phyloP scores from a whole-genome alignment of 2,329 filamentous ascomycete species.

The Penicillium sp. region DNA sequence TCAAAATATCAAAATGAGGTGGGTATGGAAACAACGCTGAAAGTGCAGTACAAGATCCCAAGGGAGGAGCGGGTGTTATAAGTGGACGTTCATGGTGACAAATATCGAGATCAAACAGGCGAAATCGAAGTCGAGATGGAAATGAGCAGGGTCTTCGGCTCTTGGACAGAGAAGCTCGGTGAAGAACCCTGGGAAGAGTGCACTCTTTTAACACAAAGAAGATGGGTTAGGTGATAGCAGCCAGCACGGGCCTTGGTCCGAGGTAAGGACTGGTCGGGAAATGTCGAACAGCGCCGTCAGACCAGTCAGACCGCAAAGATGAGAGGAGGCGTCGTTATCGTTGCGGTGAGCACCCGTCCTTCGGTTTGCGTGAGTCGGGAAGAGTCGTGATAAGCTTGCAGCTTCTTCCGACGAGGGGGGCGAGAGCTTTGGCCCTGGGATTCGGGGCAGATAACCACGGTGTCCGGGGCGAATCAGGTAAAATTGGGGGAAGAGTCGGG shows the following conservation, averaged over 20 bases:
- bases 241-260: conserved; percentile 11
- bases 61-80: conserved; percentile 25
- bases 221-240: conserved; percentile 7
- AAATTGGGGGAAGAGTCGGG: conserved; percentile 3
- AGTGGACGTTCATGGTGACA: conserved; percentile 33
- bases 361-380: conserved; percentile 7
- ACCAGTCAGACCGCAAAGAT: conserved; percentile 4
- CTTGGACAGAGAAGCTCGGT: conserved; percentile 16
- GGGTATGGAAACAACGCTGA: conserved; percentile 24
- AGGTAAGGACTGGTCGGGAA: conserved; percentile 14
- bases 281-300: not conserved
- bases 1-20: conserved; percentile 2
- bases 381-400: conserved; percentile 23
- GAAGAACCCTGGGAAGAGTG: conserved; percentile 12
- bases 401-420: conserved; percentile 4
- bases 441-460: not conserved
- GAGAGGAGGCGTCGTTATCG: conserved; percentile 17
- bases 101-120: conserved; percentile 20
- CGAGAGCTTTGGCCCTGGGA: not conserved
- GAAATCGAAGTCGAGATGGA: conserved; percentile 17
- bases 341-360: conserved; percentile 23
- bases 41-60: conserved; percentile 14
- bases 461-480: conserved; percentile 17
- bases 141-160: conserved; percentile 13
- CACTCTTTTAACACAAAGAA: conserved; percentile 14